Evolutionary conservation across 768 basidiomycete genomes (phyloP), one percentile per base, ranked within the genome.

Genomic region (Mycena crocata): DNA sequence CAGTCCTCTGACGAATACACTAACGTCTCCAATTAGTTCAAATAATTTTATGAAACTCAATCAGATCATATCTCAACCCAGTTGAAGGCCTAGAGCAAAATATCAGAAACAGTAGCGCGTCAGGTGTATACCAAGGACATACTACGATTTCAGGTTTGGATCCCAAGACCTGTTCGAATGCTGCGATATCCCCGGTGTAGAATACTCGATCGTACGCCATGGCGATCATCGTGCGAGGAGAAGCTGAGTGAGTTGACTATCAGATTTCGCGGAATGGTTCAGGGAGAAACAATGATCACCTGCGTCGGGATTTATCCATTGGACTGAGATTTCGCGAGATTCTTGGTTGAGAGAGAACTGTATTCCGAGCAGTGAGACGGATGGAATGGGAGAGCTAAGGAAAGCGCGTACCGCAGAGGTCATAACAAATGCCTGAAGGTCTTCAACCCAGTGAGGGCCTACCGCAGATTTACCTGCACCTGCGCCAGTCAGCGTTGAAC

Each of bases 281-380:
- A 5, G 6, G 19, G 30, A 48, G 48, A 31, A 26, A 3, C 17
- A 49, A 17, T 23, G 10, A 64, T 49, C 5, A 73, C 74, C 58
- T 24, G 67, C 71, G 46, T 74, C 66, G 2, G 66, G 67, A 44
- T 76, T 73, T 8, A 71, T 67, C 73, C 73, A 76, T 28, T 65
- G 65, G 12, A 70, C 55, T 28, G 67, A 66, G 42, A 76, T 71
- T 48, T 76, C 73, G 30, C 57, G 56, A 13, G 66, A 64, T 17
- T 59, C 58, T 26, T 45, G 54, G 46, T 68, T 40, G 21, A 71
- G 50, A 3, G 69, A 66, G 65, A 73, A 74, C 73, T 76, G 34
- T 1, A 49, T 31, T 28, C 30, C 31, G 28, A 40, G 31, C 46
- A 32, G 37, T 32, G 12, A 35, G 48, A 24, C 2, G 39, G 5